phyloP scores from a whole-genome alignment of 768 basidiomycete genomes.

The Tulasnella sp. region DNA sequence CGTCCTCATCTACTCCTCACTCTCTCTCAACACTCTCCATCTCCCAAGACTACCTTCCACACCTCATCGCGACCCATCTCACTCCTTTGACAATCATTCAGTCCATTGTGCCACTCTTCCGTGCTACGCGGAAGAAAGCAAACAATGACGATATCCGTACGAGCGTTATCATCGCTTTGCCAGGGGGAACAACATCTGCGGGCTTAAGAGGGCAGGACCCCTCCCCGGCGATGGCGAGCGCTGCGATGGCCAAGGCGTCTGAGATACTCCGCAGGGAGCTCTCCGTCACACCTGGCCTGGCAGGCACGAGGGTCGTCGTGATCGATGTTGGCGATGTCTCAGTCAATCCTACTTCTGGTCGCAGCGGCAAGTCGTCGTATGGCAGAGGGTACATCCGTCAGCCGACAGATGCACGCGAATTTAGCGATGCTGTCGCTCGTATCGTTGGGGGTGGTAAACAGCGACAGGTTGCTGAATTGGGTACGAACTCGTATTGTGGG shows the following conservation, averaged over 20 bases:
- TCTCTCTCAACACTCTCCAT: conserved; percentile 26
- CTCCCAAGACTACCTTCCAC: conserved; percentile 51
- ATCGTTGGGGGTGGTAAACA: conserved; percentile 49
- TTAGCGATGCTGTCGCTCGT: conserved; percentile 48
- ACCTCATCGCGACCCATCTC: conserved; percentile 64
- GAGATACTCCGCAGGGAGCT: conserved; percentile 71
- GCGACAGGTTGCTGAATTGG: conserved; percentile 22
- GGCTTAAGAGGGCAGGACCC: conserved; percentile 63
- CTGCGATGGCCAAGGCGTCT: conserved; percentile 56
- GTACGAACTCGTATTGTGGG: conserved; percentile 19
- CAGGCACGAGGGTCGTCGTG: conserved; percentile 56
- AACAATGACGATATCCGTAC: conserved; percentile 51
- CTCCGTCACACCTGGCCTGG: conserved; percentile 43
- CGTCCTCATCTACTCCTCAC: conserved; percentile 24
- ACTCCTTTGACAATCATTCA: conserved; percentile 70
- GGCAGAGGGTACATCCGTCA: conserved; percentile 25
- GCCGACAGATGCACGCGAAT: conserved; percentile 46
- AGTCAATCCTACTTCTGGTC: not conserved
- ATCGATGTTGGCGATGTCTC: conserved; percentile 53
- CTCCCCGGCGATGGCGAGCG: conserved; percentile 57
- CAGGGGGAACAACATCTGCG: conserved; percentile 53
- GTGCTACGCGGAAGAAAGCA: conserved; percentile 43
- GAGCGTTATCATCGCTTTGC: conserved; percentile 14
- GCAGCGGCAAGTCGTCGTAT: not conserved
- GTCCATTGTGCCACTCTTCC: conserved; percentile 63